These are phyloP conservation scores for Aspergillus texensis DNA, from an alignment of 2,329 filamentous ascomycete species.

Conservation along the genomic window DNA sequence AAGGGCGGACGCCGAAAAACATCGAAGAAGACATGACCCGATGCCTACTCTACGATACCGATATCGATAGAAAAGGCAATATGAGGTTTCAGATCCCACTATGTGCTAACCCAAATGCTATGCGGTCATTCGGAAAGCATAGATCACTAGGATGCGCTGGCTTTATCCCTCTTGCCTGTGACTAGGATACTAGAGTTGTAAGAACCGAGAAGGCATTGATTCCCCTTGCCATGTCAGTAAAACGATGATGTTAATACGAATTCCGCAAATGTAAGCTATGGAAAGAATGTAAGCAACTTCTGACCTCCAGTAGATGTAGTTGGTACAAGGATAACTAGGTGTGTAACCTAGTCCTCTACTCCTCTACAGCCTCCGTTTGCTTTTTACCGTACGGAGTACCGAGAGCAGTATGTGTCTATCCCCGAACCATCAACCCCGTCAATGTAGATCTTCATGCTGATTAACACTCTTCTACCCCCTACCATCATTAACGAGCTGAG, in stretches of 20 bases:
- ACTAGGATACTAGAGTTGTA: neutral
- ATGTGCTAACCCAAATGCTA: neutral
- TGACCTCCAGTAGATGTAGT: neutral
- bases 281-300: neutral
- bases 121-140: neutral
- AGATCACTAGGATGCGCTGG: neutral
- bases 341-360: no score
- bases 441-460: neutral
- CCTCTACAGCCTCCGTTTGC: no score
- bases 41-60: neutral
- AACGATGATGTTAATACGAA: neutral
- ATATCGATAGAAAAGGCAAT: neutral
- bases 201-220: neutral
- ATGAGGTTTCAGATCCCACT: neutral
- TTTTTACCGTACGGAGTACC: no score
- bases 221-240: neutral
- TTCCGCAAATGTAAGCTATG: neutral
- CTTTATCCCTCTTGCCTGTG: neutral
- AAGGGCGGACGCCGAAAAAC: neutral
- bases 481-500: no score
- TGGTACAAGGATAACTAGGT: neutral
- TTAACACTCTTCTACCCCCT: no score
- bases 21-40: neutral
- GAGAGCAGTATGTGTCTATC: neutral
- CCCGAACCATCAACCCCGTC: neutral